These are phyloP conservation scores for Solanum pinnatisectum DNA, from an alignment of 257 asterid species.

Conservation along the genomic window DNA sequence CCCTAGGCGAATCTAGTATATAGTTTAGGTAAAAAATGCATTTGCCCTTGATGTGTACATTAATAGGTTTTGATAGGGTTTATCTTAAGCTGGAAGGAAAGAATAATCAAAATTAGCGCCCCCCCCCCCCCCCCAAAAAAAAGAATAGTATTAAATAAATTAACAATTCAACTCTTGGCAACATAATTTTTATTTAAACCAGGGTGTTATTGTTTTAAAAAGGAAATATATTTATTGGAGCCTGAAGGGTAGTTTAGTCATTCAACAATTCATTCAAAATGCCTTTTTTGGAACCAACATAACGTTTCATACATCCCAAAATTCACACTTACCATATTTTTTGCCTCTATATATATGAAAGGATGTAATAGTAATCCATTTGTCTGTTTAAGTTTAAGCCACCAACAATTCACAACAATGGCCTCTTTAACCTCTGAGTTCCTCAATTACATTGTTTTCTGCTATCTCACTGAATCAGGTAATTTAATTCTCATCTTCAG, in stretches of 20 bases:
- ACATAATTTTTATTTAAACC: too few species aligned
- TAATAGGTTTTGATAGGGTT: too few species aligned
- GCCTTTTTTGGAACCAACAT: not conserved
- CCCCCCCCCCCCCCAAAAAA: too few species aligned
- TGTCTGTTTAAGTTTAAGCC: not conserved
- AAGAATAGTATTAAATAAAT: too few species aligned
- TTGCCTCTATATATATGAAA: too few species aligned
- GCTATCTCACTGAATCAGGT: constrained; percentile 87
- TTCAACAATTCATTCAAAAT: not conserved
- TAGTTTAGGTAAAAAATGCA: not conserved
- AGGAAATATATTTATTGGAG: too few species aligned
- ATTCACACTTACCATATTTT: not conserved
- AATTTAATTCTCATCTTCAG: not conserved
- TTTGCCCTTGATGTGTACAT: not conserved
- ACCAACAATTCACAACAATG: constrained; percentile 28
- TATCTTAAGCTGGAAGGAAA: too few species aligned
- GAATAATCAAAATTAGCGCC: too few species aligned
- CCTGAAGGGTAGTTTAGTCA: not conserved
- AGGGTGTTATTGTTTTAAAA: too few species aligned
- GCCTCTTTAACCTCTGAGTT: constrained; percentile 55
- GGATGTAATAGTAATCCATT: too few species aligned
- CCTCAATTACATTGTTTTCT: constrained; percentile 73
- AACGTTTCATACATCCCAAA: too few species aligned
- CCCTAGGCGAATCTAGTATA: not conserved
- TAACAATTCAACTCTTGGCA: too few species aligned